Conservation (phyloP, 2,329 filamentous ascomycete species). For the Colletotrichum incanum region DNA sequence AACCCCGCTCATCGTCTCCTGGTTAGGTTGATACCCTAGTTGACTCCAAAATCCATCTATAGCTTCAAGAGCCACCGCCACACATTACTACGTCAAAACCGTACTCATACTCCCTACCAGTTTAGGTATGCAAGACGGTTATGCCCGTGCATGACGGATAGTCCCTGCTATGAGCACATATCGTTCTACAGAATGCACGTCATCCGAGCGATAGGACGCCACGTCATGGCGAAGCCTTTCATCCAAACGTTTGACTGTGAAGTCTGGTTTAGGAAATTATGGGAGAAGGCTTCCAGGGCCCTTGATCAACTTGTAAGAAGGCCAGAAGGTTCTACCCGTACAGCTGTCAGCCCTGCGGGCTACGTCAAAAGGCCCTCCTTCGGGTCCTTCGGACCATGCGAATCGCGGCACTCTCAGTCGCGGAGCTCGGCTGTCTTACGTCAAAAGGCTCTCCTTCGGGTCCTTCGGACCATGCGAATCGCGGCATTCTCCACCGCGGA, state of each 20-base stretch:
- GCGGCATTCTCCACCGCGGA: neutral
- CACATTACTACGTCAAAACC: too few relatives aligned
- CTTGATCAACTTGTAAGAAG: neutral
- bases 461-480: neutral
- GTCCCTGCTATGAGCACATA: neutral
- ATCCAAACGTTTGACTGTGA: slow-evolving; percentile 1
- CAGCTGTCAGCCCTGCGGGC: neutral
- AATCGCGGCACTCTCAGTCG: neutral
- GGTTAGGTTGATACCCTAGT: too few relatives aligned
- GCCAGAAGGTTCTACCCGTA: neutral
- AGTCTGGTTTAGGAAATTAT: neutral
- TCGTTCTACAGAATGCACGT: slow-evolving; percentile 10
- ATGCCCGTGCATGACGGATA: neutral
- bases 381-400: neutral
- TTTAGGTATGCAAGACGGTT: slow-evolving; percentile 3
- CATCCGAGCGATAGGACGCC: neutral
- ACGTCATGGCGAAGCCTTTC: slow-evolving; percentile 9
- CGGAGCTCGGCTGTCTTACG: slow-evolving; percentile 2
- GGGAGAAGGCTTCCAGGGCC: neutral
- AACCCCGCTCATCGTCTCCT: too few relatives aligned
- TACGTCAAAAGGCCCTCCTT: slow-evolving; percentile 6
- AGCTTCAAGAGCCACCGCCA: too few relatives aligned
- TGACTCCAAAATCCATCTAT: neutral
- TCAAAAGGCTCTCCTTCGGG: slow-evolving; percentile 10
- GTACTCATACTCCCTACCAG: neutral